Evolutionary conservation across 257 asterid genomes (phyloP), one percentile per base, ranked within the genome.

Genomic region (Thymus mandschuricus): DNA sequence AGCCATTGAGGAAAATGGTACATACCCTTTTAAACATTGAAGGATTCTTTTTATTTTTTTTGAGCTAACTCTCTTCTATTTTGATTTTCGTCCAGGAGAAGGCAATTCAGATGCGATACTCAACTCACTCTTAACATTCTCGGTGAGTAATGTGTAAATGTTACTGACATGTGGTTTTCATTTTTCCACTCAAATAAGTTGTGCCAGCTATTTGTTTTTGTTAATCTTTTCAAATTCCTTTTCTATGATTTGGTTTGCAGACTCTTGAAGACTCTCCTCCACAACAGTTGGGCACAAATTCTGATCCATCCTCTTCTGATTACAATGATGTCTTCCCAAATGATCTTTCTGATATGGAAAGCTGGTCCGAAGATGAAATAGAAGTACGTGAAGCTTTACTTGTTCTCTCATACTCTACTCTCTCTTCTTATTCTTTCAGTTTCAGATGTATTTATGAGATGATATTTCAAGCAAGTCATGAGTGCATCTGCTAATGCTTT

Each of bases 1-100:
- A 70, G 92, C 87, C 67, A 79, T 87, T 43, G 86, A 81, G 55
- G 88, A 87, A 85, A 81, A 75, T 67, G 92, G 92, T 86, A 81
- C 31, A 1, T 1, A 8, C 28, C 30, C 43, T 68, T 31, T n/a
- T 46, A 8, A 50, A n/a, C 27, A 40, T 55, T 59, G 60, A 51
- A 49, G 44, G 30, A 3, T 66, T 38, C 6, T 38, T 38, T 38
- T 49, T 60, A 3, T 72, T 58, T 49, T 60, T 5, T 72, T 58
- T 64, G 64, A 57, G 41, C 60, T 69, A 50, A 29, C n/a, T 31
- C 35, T 10, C 41, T 55, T 33, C 66, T 80, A 68, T 60, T 71
- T 27, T 12, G 35, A n/a, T 64, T 65, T 46, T 50, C 41, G 8
- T 75, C 69, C 89, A 92, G 97, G 88, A 69, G 80, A 64, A 45